phyloP scores from a whole-genome alignment of 1,284 basidiomycete genomes.

The Ustilago loliicola region DNA sequence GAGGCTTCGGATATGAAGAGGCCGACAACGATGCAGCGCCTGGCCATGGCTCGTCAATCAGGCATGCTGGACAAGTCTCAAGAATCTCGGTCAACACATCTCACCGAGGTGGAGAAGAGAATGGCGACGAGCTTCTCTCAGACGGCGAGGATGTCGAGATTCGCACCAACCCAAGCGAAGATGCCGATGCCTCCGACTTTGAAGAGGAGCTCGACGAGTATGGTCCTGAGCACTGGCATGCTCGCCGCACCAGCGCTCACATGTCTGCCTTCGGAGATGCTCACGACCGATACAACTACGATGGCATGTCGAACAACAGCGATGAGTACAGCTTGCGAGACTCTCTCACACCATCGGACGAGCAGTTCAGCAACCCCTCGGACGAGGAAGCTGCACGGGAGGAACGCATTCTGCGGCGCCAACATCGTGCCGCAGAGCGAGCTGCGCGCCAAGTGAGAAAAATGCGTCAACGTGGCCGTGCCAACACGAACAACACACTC shows the following conservation, averaged over 20 bases:
- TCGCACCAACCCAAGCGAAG: conserved; percentile 63
- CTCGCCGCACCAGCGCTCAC: conserved; percentile 24
- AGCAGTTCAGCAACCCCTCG: conserved; percentile 64
- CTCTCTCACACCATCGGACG: conserved; percentile 49
- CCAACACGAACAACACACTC: conserved; percentile 54
- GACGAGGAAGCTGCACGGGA: conserved; percentile 61
- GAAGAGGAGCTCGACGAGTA: conserved; percentile 48
- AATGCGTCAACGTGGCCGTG: conserved; percentile 32
- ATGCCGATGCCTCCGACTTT: conserved; percentile 58
- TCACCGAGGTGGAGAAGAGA: conserved; percentile 30
- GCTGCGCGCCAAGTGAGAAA: conserved; percentile 28
- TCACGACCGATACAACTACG: conserved; percentile 14
- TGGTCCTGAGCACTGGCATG: conserved; percentile 37
- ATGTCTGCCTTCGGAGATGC: conserved; percentile 32
- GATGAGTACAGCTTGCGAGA: conserved; percentile 36
- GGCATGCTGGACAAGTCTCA: conserved; percentile 38
- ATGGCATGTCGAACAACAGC: conserved; percentile 15
- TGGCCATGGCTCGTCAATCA: neutral
- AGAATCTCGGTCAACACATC: conserved; percentile 47
- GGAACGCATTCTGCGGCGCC: conserved; percentile 43
- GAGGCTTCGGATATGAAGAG: conserved; percentile 62
- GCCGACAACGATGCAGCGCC: neutral
- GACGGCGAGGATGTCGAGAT: conserved; percentile 46
- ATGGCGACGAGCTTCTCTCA: conserved; percentile 20
- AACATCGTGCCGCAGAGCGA: conserved; percentile 40